phyloP scores from a whole-genome alignment of 1,284 basidiomycete species.

The Rhodotorula sp. region DNA sequence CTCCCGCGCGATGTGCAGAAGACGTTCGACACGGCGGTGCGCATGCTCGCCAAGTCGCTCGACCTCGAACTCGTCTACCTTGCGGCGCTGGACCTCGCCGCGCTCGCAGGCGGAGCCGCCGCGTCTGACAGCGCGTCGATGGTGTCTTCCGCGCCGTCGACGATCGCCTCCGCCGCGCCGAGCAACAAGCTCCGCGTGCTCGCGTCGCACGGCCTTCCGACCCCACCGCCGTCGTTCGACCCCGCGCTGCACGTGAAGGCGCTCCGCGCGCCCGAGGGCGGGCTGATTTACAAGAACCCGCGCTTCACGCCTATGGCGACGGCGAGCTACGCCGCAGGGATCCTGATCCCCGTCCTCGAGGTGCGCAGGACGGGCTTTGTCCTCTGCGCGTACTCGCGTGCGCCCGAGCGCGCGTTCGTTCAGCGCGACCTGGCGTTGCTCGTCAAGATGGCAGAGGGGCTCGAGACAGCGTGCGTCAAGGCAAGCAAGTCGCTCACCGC shows the following conservation, averaged over 20 bases:
- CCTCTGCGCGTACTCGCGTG: slow-evolving; percentile 43
- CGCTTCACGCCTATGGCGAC: slow-evolving; percentile 10
- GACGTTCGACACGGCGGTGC: slow-evolving; percentile 44
- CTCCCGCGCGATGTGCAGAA: slow-evolving; percentile 43
- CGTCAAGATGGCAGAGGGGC: slow-evolving; percentile 42
- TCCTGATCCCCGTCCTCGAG: slow-evolving; percentile 46
- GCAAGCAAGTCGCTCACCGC: slow-evolving; percentile 1
- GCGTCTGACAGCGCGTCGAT: neutral
- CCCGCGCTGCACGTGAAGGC: slow-evolving; percentile 46
- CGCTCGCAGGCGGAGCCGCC: neutral
- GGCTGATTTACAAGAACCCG: slow-evolving; percentile 46
- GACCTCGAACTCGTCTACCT: slow-evolving; percentile 46
- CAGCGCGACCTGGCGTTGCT: slow-evolving; percentile 43
- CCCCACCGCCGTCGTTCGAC: slow-evolving; percentile 45
- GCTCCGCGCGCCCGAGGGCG: slow-evolving; percentile 45
- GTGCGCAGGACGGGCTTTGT: slow-evolving; percentile 42
- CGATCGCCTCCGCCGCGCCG: neutral
- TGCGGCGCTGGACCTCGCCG: slow-evolving; percentile 38
- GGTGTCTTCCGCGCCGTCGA: neutral
- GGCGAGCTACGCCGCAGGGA: slow-evolving; percentile 35
- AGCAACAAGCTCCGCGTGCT: slow-evolving; percentile 31
- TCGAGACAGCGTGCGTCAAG: slow-evolving; percentile 31
- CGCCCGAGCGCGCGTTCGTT: slow-evolving; percentile 40
- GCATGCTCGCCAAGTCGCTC: slow-evolving; percentile 42
- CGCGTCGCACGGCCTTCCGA: slow-evolving; percentile 42